phyloP scores from a whole-genome alignment of 768 basidiomycete species.

The Podaxis sp. region DNA sequence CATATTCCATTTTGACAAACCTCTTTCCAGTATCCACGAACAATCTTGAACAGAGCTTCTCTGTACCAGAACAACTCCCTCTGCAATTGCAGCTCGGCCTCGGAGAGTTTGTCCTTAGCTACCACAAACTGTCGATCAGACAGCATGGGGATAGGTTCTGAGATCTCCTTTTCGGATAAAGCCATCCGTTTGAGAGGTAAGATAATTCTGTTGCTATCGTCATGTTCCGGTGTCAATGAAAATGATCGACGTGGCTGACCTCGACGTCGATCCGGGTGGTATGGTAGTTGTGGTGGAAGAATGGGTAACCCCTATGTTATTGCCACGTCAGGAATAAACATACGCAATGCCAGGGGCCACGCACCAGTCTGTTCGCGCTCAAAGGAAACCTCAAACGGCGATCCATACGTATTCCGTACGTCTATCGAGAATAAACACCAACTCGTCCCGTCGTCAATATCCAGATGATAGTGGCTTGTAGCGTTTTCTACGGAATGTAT shows the following conservation, averaged over 20 bases:
- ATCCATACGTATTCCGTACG: conserved; percentile 88
- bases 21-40: conserved; percentile 84
- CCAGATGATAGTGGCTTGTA: conserved; percentile 30
- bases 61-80: conserved; percentile 95
- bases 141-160: conserved; percentile 76
- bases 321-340: background rate
- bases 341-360: conserved; percentile 12
- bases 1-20: conserved; percentile 38
- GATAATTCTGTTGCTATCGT: conserved; percentile 45
- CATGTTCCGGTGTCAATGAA: conserved; percentile 6
- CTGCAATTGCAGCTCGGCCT: conserved; percentile 59
- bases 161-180: conserved; percentile 56
- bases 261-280: conserved; percentile 84
- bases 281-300: conserved; percentile 57
- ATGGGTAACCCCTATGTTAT: conserved; percentile 36
- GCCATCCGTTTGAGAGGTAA: conserved; percentile 73
- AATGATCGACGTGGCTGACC: conserved; percentile 44
- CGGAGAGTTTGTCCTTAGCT: conserved; percentile 63
- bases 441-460: conserved; percentile 50
- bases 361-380: conserved; percentile 64
- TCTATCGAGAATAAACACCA: conserved; percentile 91
- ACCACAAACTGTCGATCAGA: conserved; percentile 92
- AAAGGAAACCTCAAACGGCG: conserved; percentile 88
- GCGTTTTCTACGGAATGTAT: conserved; percentile 22
- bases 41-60: conserved; percentile 73